phyloP scores from a whole-genome alignment of 108 stramenopile species.

The Nitzschia sp. region DNA sequence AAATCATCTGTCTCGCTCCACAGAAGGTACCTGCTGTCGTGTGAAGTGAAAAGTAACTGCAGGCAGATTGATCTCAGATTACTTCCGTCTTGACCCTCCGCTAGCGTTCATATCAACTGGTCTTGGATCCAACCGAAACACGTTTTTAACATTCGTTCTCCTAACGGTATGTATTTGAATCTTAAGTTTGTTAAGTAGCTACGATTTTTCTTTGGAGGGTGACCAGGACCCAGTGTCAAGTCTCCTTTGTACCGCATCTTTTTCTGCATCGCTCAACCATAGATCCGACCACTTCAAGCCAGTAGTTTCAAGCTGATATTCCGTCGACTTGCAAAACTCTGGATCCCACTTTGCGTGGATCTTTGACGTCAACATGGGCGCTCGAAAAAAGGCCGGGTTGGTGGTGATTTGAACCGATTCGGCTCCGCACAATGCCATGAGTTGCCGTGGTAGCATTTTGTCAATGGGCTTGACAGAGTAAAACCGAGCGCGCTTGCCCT shows the following conservation, averaged over 20 bases:
- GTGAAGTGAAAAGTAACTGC: too few relatives aligned
- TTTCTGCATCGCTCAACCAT: slow-evolving; percentile 67
- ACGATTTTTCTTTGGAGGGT: too few relatives aligned
- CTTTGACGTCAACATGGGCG: slow-evolving; percentile 86
- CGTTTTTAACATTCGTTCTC: too few relatives aligned
- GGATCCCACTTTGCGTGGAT: slow-evolving; percentile 81
- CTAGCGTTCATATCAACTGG: too few relatives aligned
- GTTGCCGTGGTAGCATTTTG: slow-evolving; percentile 76
- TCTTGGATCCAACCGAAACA: too few relatives aligned
- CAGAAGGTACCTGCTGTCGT: too few relatives aligned
- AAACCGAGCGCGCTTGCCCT: slow-evolving; percentile 75
- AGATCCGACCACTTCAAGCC: slow-evolving; percentile 70
- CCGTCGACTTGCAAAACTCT: slow-evolving; percentile 77
- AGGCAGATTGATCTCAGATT: too few relatives aligned
- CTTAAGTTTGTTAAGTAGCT: too few relatives aligned
- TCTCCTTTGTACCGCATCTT: slow-evolving; percentile 48
- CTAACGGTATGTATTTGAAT: too few relatives aligned
- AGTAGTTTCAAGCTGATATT: slow-evolving; percentile 58
- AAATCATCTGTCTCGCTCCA: too few relatives aligned
- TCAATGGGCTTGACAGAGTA: slow-evolving; percentile 85
- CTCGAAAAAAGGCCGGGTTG: slow-evolving; percentile 78
- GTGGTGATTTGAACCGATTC: slow-evolving; percentile 57
- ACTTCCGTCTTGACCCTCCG: too few relatives aligned
- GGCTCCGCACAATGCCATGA: slow-evolving; percentile 42
- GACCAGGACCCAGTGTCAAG: slow-evolving; percentile 60